Conservation (phyloP, 257 asterid genomes). For the Gynochthodes officinalis region DNA sequence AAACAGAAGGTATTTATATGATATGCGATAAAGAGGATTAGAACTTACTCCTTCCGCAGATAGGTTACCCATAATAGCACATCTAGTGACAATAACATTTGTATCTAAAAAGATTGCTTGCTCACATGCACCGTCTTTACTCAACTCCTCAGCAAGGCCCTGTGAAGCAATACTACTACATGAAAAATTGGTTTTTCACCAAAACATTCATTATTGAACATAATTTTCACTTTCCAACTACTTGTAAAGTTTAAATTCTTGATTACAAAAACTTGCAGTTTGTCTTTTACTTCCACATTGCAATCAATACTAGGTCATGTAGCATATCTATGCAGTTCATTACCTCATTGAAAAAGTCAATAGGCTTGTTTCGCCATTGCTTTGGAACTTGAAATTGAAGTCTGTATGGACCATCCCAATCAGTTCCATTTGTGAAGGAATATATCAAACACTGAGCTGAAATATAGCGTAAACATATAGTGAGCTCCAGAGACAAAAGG, state of each 20-base stretch:
- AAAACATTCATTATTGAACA: neutral
- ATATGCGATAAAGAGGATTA: neutral
- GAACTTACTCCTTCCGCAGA: slow-evolving; percentile 67
- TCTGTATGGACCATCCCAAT: slow-evolving; percentile 90
- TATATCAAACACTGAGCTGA: slow-evolving; percentile 82
- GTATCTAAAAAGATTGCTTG: slow-evolving; percentile 78
- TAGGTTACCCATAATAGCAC: slow-evolving; percentile 75
- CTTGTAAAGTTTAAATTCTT: neutral
- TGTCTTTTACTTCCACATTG: neutral
- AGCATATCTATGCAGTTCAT: neutral
- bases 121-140: slow-evolving; percentile 84
- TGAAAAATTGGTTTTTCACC: neutral
- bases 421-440: slow-evolving; percentile 78
- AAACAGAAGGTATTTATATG: neutral
- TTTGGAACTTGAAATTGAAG: slow-evolving; percentile 76
- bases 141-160: slow-evolving; percentile 79
- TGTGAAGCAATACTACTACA: slow-evolving; percentile 11
- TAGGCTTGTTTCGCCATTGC: slow-evolving; percentile 63
- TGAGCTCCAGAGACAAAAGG: neutral
- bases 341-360: slow-evolving; percentile 63
- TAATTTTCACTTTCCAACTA: neutral
- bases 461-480: slow-evolving; percentile 6
- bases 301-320: neutral
- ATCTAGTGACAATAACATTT: slow-evolving; percentile 40
- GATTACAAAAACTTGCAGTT: neutral